Base-by-base conservation (phyloP, 2,329 filamentous ascomycete genomes). In the Fusarium pseudonygamai region DNA sequence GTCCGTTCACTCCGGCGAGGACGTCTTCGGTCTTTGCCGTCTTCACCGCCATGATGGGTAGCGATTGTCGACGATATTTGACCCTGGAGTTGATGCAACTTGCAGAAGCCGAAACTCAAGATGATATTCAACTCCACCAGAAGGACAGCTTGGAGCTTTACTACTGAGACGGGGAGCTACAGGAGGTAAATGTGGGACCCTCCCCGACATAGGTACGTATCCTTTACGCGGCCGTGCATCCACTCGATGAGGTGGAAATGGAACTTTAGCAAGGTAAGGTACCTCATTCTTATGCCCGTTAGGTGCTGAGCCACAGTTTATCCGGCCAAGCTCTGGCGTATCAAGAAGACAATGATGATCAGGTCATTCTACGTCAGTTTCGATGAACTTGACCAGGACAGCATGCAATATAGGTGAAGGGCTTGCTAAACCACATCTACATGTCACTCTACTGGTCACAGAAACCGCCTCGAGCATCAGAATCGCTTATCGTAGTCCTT, bases 1-100 rank as follows among this genome's bases (percentile, higher is more conserved):
- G 89, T 78, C 92, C 93, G 81, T 91, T 92, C 82, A 93, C 93
- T 86, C 93, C 91, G 81, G 94, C 89, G 81, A 96, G 87, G 79
- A 86, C 83, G 76, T 87, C 86, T 80, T 89, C 77, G 60, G 81
- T 76, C 75, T 81, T 78, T 77, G 80, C 81, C 84, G 84, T 82
- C 75, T 80, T 78, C 77, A 79, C 82, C 84, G 84, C 82, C 85
- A 86, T 87, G 71, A 76, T 85, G 82, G 72, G 82, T 79, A 80
- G 75, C 75, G 69, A 76, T 73, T 75, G 75, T 77, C 74, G 78
- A 78, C 76, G 73, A 79, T 80, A 70, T 60, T 67, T 79, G 72
- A 73, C 68, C 67, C 49, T 72, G 56, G 68, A 64, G 76, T 80
- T 79, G 79, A 78, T 82, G 80, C 78, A 80, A 75, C 78, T 79